A percentile compares a stretch with the other conserved stretches of the same genome.
Conservation (phyloP, 164 flowering plant genomes). For the Macadamia tetraphylla region DNA sequence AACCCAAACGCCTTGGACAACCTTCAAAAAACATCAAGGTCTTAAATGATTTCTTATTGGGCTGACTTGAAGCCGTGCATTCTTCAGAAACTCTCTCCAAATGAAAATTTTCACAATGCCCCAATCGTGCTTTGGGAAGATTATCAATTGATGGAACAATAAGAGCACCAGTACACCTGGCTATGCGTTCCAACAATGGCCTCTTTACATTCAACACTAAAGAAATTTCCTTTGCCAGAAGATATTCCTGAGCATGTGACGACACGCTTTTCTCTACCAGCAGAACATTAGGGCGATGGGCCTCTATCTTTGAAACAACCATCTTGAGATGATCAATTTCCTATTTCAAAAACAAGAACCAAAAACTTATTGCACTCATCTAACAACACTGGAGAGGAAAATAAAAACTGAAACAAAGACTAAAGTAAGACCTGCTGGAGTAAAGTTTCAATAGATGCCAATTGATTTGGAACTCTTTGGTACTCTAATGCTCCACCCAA, state of each 20-base stretch:
- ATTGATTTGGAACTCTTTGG: constrained; percentile 70
- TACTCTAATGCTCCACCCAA: constrained; percentile 94
- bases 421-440: constrained; percentile 67
- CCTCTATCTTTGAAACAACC: constrained; percentile 83
- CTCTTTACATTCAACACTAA: constrained; percentile 86
- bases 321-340: constrained; percentile 87
- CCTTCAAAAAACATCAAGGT: constrained; percentile 96
- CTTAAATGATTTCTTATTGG: constrained; percentile 60
- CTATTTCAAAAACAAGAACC: constrained; percentile 31
- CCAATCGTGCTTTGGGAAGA: constrained; percentile 56
- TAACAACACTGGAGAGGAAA: too few relatives aligned
- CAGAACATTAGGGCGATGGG: constrained; percentile 83
- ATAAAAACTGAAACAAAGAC: too few relatives aligned
- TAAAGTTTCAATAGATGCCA: constrained; percentile 79
- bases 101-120: constrained; percentile 84
- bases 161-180: constrained; percentile 85
- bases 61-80: constrained; percentile 39
- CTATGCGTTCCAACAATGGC: constrained; percentile 80
- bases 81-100: constrained; percentile 71
- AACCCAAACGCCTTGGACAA: constrained; percentile 91
- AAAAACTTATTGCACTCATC: not conserved
- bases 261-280: constrained; percentile 97
- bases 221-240: constrained; percentile 86
- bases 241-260: constrained; percentile 84
- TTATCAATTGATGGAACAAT: constrained; percentile 71